Evolutionary conservation across 371 early-diverging fungal species (phyloP).

Genomic region (Chytridium lagenaria): DNA sequence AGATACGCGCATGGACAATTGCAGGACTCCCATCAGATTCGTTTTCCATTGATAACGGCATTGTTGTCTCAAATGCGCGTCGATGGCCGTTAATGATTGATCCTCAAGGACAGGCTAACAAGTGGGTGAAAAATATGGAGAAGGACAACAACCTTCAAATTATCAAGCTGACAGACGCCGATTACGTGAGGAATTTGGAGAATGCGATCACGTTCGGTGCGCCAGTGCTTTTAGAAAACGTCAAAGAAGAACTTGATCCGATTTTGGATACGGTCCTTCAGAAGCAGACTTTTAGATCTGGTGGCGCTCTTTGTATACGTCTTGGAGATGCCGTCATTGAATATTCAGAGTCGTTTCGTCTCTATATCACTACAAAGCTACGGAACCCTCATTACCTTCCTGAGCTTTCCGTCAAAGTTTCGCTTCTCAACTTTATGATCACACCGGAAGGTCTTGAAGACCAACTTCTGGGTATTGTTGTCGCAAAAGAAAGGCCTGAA

Average conservation of each 20-base stretch:
- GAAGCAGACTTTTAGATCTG: conserved; percentile 64
- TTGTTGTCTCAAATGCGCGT: conserved; percentile 57
- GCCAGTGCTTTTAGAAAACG: conserved; percentile 62
- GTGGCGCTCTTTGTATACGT: conserved; percentile 58
- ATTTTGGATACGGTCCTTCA: conserved; percentile 60
- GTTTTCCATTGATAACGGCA: conserved; percentile 64
- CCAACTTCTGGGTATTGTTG: conserved; percentile 65
- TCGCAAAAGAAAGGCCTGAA: conserved; percentile 62
- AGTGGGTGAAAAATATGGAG: conserved; percentile 67
- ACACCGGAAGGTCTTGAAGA: conserved; percentile 66
- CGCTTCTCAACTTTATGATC: conserved; percentile 67
- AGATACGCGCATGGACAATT: conserved; percentile 62
- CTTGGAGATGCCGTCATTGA: conserved; percentile 65
- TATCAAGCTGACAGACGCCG: conserved; percentile 59
- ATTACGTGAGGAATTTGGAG: conserved; percentile 60
- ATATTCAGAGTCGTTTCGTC: conserved; percentile 55
- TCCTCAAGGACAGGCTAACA: conserved; percentile 65
- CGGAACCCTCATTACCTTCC: conserved; percentile 67
- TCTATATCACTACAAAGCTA: conserved; percentile 65
- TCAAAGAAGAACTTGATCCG: conserved; percentile 64
- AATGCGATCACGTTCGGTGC: conserved; percentile 65
- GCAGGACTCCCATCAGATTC: conserved; percentile 60
- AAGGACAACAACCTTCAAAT: conserved; percentile 59
- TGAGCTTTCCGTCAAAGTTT: conserved; percentile 61
- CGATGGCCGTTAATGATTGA: conserved; percentile 67